Evolutionary conservation across 176 grass and related monocot genomes (phyloP), one percentile per base, ranked within the genome.

Genomic region (Paspalum notatum): DNA sequence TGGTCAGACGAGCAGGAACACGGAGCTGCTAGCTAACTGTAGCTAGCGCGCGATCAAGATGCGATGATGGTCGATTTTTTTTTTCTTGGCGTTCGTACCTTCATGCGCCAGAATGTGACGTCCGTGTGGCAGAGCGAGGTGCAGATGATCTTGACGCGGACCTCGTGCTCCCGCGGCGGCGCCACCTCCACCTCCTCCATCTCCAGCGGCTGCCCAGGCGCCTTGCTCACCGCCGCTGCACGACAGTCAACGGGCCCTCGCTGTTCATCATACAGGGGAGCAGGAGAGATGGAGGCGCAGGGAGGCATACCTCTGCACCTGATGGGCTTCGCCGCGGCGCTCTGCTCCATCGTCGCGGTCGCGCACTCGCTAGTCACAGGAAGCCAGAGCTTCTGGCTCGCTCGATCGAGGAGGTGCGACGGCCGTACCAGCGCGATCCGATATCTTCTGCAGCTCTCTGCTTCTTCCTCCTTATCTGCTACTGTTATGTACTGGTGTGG

Each of bases 161-260:
- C 88, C 76, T 97, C 94, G 75, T 93, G 76, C 13, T 80, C 81
- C 57, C 48, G 77, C 7, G 91, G 91, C 69, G 88, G 88, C 46
- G 91, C 94, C 86, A 97, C 94, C 78, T 83, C 81, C 63, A 97
- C 93, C 80, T 97, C 93, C 90, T 85, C 88, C 58, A 91, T 85
- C 68, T 51, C 83, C 26, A 97, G 82, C 72, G 86, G 86, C 84
- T 87, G 79, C 44, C 88, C 91, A 1, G 62, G 63, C 60, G 78
- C 81, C 74, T 87, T 89, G 86, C 84, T 59, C 83, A 97, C 91
- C 26, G 94, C 91, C 73, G 91, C 88, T 93, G 74, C 39, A 32
- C 32, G 26, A 8, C 45, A 1, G 32, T 32, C 32, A 32, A 1
- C 32, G 32, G 32, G 32, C 1, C 32, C 32, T 32, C 24, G 27